Base-by-base conservation (phyloP, 2,329 filamentous ascomycete genomes). In the Aspergillus sp. region DNA sequence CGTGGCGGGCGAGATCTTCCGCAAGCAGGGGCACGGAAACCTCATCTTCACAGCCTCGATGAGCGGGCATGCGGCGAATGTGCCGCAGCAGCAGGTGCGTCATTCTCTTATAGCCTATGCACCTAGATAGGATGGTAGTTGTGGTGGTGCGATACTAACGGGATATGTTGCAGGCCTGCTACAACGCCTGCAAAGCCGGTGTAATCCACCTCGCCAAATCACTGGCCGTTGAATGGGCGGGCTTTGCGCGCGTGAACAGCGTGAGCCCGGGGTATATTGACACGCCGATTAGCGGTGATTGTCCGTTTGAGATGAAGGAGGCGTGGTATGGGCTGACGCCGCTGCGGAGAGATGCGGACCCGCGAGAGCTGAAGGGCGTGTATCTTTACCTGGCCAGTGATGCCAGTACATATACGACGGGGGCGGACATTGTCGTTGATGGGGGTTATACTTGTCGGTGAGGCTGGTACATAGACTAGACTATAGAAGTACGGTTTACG, bases 341-440 rank as follows among this genome's bases (percentile, higher is more conserved):
- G 11, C 89, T 95, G 86, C 89, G 85, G 77, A 71, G 91, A 62
- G 88, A 92, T 70, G 91, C 88, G 8, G 80, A 86, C 63, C 79
- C 85, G 2, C 83, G 85, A 59, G 91, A 96, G 79, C 80, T 96
- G 66, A 93, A 93, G 79, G 91, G 90, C 19, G 88, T 88, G n/a
- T 96, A 89, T 72, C 75, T 96, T 47, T 95, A 92, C 75, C 80
- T 96, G 56, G 89, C 89, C 17, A 90, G 87, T 13, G 90, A 96
- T 74, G 90, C 90, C 4, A 85, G 88, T n/a, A 89, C 86, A 51
- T 96, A 91, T 76, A 91, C 88, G n/a, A 96, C 90, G 8, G 91
- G 86, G 0, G 80, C 83, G 9, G 88, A 92, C 72, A 80, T 95
- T 58, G 77, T 90, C 61, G 84, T 93, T 48, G 90, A 95, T 72